Evolutionary conservation across 2,329 filamentous ascomycete species (phyloP).

Genomic region (Cercospora zeina): DNA sequence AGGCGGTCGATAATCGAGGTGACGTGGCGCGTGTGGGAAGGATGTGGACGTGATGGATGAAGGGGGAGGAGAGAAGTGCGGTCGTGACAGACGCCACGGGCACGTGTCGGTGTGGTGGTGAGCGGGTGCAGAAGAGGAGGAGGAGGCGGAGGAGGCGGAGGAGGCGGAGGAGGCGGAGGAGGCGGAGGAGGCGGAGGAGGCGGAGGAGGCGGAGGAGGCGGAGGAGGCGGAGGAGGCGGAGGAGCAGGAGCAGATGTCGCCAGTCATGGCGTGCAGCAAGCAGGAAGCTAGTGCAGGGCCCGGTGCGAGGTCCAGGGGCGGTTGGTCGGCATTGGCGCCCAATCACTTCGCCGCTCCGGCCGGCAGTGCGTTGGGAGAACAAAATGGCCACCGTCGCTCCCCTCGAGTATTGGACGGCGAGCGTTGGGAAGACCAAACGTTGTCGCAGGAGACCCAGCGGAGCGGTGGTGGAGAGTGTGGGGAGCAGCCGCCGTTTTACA

Average conservation of each 20-base stretch:
- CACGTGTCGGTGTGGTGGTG: background rate
- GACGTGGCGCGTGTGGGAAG: background rate
- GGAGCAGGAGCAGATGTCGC: too few species aligned
- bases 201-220: background rate
- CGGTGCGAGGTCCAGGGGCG: background rate
- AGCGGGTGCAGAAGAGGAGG: background rate
- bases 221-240: background rate
- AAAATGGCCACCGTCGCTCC: background rate
- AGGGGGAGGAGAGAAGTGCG: background rate
- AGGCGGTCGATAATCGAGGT: background rate
- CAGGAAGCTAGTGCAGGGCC: constrained; percentile 15
- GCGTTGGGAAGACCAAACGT: background rate
- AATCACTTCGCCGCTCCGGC: constrained; percentile 6
- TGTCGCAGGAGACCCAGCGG: background rate
- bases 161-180: background rate
- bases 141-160: background rate
- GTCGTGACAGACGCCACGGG: background rate
- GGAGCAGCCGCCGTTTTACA: background rate
- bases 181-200: background rate
- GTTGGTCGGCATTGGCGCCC: background rate
- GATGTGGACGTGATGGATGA: background rate
- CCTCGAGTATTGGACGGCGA: background rate
- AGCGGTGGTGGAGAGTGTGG: background rate
- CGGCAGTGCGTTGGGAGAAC: background rate
- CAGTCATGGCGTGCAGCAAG: constrained; percentile 12